Conservation (phyloP, 441 rosid genomes). For the Eutrema salsugineum region DNA sequence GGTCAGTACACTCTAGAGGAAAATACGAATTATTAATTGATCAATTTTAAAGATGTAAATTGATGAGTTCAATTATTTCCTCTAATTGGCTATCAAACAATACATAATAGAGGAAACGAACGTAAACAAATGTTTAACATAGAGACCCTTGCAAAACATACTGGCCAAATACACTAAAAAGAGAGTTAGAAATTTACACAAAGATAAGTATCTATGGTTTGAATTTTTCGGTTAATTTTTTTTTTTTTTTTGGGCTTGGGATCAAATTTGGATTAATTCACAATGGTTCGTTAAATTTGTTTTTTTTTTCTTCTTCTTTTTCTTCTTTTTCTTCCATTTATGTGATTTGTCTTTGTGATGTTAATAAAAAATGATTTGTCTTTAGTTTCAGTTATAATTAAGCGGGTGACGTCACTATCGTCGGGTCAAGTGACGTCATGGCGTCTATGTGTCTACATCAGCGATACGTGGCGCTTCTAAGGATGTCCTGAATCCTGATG, state of each 20-base stretch:
- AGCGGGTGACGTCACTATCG: conserved; percentile 10
- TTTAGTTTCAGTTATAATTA: neutral
- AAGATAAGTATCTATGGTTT: neutral
- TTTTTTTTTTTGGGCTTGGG: neutral
- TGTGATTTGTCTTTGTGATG: neutral
- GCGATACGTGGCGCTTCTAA: conserved; percentile 14
- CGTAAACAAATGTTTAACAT: neutral
- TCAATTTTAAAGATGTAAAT: neutral
- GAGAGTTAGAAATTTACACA: neutral
- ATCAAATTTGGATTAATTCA: neutral
- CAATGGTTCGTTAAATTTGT: neutral
- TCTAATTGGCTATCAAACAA: neutral
- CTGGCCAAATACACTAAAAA: neutral
- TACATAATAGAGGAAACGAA: neutral
- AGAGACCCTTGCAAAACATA: neutral
- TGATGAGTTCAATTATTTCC: neutral
- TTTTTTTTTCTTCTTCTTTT: neutral
- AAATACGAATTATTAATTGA: neutral
- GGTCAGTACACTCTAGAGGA: neutral
- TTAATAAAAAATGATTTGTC: too few species aligned
- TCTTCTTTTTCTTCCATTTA: neutral
- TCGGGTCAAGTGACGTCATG: conserved; percentile 28
- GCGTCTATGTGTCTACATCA: conserved; percentile 24
- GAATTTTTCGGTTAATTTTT: neutral
- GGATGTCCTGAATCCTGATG: neutral